Conservation (phyloP, 2,329 filamentous ascomycete species). For the Aspergillus pseudoviridinutans region DNA sequence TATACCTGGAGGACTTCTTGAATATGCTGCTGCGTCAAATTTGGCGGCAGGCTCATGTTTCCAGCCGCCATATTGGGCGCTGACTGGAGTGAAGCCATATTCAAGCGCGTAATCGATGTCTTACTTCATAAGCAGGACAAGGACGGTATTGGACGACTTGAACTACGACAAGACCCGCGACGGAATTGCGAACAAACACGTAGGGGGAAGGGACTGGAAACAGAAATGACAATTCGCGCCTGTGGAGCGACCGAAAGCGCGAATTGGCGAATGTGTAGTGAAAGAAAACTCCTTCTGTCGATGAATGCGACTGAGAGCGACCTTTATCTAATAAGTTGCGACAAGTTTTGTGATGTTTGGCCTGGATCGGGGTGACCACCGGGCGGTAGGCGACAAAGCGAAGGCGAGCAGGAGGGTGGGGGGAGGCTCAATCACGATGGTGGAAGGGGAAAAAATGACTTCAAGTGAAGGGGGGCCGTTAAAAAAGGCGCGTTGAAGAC, state of each 20-base stretch:
- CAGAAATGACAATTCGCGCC: constrained; percentile 22
- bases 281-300: constrained; percentile 16
- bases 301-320: constrained; percentile 24
- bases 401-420: constrained; percentile 15
- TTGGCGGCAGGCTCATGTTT: constrained; percentile 58
- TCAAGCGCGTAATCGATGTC: constrained; percentile 31
- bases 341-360: constrained; percentile 31
- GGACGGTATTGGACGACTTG: constrained; percentile 11
- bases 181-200: constrained; percentile 16
- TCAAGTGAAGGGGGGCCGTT: constrained; percentile 23
- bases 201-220: constrained; percentile 12
- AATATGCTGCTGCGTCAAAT: constrained; percentile 71
- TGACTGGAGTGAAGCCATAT: constrained; percentile 77
- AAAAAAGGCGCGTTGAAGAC: constrained; percentile 29
- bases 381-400: constrained; percentile 20
- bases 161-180: constrained; percentile 20
- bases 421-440: constrained; percentile 15
- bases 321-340: constrained; percentile 31
- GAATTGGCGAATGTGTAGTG: constrained; percentile 16
- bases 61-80: constrained; percentile 65
- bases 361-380: constrained; percentile 11
- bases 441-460: constrained; percentile 14
- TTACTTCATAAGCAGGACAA: constrained; percentile 26
- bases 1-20: constrained; percentile 63
- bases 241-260: constrained; percentile 19